Percentiles rank a stretch among this genome's conserved stretches.
These are phyloP conservation scores for Myotisia sp. DNA, from an alignment of 2,329 filamentous ascomycete genomes.

Conservation along the genomic window DNA sequence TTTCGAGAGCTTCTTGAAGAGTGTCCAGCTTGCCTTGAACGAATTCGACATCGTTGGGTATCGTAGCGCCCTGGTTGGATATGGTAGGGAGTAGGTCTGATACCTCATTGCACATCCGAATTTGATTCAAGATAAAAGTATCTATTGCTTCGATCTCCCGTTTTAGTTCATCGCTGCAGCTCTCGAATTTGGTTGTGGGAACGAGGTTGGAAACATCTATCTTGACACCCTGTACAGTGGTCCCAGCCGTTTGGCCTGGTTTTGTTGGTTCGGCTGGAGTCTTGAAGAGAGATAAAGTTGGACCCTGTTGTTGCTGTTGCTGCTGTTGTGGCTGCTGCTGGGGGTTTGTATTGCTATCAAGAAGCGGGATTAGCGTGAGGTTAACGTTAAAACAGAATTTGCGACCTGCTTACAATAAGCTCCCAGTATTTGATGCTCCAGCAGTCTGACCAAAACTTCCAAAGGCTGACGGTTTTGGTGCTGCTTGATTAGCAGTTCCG, in stretches of 20 bases:
- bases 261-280: conserved; percentile 19
- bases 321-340: too few species aligned
- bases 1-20: conserved; percentile 48
- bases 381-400: background rate
- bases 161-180: conserved; percentile 70
- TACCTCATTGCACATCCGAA: conserved; percentile 57
- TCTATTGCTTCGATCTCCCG: conserved; percentile 65
- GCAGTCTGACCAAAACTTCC: conserved; percentile 17
- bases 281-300: conserved; percentile 28
- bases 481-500: background rate
- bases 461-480: conserved; percentile 17
- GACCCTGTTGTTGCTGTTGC: conserved; percentile 36
- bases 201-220: conserved; percentile 67
- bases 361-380: background rate
- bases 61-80: conserved; percentile 47
- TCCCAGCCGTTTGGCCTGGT: conserved; percentile 21
- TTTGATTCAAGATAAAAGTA: conserved; percentile 63
- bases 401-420: conserved; percentile 22
- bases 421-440: conserved; percentile 15
- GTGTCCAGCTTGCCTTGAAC: conserved; percentile 48
- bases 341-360: conserved; percentile 5
- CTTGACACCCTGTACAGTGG: conserved; percentile 52
- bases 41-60: conserved; percentile 52
- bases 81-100: conserved; percentile 55
- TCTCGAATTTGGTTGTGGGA: conserved; percentile 80